Base-by-base conservation (phyloP, 1,139 yeast genomes). In the Candida glucosophila region DNA sequence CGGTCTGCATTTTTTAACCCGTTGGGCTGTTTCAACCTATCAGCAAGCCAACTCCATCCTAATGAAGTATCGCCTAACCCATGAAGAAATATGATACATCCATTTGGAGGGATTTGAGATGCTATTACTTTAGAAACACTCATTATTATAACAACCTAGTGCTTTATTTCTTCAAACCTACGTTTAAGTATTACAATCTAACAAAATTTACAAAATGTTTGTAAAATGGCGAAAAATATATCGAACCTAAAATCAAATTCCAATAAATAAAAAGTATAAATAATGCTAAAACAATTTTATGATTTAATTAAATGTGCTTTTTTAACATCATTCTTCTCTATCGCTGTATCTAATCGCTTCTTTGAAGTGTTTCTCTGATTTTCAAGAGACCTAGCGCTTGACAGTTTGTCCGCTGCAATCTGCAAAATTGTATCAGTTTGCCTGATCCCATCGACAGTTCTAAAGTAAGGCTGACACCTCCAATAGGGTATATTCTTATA, bases 391-490 rank as follows among this genome's bases (percentile, higher is more conserved):
- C 11, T 14, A 11, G 12, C 9, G 12, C 6, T 11, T 18, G 13
- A n/a, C 7, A n/a, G 13, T 19, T 19, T 30, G 14, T 36, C 42
- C n/a, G 62, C 64, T 2, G 71, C 70, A 15, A 63, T 55, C 29
- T 58, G 52, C 25, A 64, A 47, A n/a, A 45, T 42, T 19, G 67
- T 44, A 0, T 61, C 52, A 34, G 61, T 64, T 32, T 61, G 67
- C 36, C 58, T 62, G 30, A 60, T 64, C 16, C 95, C 95, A 47
- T 82, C 68, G 2, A 83, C 93, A 6, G 78, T 75, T 37, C 98
- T 67, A 59, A 92, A 86, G 48, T 83, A 82, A 2, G 98, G 98
- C 53, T 90, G 98, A 37, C 95, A 77, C 40, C 98, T 67, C 97
- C 98, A 90, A 51, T 80, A 88, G 3, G 98, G 98, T n/a, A 90